Evolutionary conservation across 768 basidiomycete genomes (phyloP).

Genomic region (Butyriboletus loyo): DNA sequence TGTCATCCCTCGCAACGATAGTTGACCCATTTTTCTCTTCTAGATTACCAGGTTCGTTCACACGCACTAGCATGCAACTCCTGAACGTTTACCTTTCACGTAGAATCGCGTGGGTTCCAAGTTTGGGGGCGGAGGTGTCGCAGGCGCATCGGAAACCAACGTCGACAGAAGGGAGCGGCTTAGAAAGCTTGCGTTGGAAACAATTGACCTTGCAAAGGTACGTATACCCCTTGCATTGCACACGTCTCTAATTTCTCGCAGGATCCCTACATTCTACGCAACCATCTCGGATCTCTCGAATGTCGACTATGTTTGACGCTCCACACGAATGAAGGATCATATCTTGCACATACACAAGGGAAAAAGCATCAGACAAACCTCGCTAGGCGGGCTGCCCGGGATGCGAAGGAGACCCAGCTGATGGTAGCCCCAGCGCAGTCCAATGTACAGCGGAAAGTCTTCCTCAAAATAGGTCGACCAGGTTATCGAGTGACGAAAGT

Average conservation of each 20-base stretch:
- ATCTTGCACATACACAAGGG: conserved; percentile 98
- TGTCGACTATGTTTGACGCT: conserved; percentile 96
- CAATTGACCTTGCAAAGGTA: conserved; percentile 96
- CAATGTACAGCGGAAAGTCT: conserved; percentile 85
- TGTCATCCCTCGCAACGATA: background rate
- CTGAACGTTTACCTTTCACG: conserved; percentile 3
- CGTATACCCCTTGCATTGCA: conserved; percentile 13
- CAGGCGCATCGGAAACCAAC: conserved; percentile 92
- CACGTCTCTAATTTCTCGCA: conserved; percentile 29
- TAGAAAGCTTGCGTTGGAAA: conserved; percentile 92
- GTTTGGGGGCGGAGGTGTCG: conserved; percentile 94
- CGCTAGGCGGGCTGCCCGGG: conserved; percentile 93
- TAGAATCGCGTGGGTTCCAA: conserved; percentile 95
- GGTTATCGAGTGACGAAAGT: conserved; percentile 98
- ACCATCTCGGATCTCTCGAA: conserved; percentile 97
- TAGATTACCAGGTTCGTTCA: conserved; percentile 68
- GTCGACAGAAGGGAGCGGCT: conserved; percentile 94
- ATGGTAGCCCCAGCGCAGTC: conserved; percentile 84
- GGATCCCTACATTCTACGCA: conserved; percentile 99
- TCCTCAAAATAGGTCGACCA: conserved; percentile 95
- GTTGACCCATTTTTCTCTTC: conserved; percentile 8
- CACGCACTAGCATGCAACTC: background rate
- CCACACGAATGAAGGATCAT: conserved; percentile 99
- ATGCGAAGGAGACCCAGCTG: conserved; percentile 90
- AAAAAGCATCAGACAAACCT: conserved; percentile 99